A percentile compares a stretch with the other conserved stretches of the same genome.
Evolutionary conservation across 2,329 filamentous ascomycete genomes (phyloP).

Genomic region (Monosporascus cannonballus): DNA sequence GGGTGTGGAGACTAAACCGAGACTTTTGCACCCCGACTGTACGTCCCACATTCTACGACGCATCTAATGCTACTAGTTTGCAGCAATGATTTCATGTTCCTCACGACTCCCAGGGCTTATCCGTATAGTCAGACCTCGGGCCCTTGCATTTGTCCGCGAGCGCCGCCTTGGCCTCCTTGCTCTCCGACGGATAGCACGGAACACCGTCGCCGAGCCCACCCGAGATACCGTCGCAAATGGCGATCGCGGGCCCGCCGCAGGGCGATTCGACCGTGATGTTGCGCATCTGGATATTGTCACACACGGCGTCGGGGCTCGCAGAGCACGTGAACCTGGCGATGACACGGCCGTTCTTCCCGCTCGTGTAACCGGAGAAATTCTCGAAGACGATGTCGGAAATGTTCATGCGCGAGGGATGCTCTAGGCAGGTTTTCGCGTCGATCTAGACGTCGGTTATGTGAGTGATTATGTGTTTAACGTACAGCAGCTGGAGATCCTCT

Average conservation of each 20-base stretch:
- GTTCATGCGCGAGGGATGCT: conserved; percentile 50
- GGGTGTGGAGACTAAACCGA: no score
- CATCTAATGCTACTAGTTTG: no score
- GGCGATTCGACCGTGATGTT: conserved; percentile 50
- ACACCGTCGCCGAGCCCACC: conserved; percentile 30
- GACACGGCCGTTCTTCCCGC: conserved; percentile 47
- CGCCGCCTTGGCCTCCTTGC: conserved; percentile 25
- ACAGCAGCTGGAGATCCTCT: neutral
- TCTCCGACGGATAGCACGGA: conserved; percentile 23
- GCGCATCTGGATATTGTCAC: conserved; percentile 47
- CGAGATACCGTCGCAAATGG: conserved; percentile 44
- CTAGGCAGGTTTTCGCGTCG: conserved; percentile 40
- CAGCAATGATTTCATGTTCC: no score
- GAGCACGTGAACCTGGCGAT: conserved; percentile 51
- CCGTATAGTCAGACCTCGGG: conserved; percentile 4
- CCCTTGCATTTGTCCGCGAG: conserved; percentile 26
- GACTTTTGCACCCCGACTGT: no score
- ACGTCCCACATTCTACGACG: no score
- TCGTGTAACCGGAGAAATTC: conserved; percentile 51
- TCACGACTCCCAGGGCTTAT: no score
- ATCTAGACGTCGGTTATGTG: conserved; percentile 17
- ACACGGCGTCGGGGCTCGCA: conserved; percentile 45
- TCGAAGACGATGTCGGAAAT: conserved; percentile 53
- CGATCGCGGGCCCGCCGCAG: conserved; percentile 31
- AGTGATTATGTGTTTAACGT: neutral